phyloP scores from a whole-genome alignment of 257 asterid genomes.

The Penstemon barbatus region DNA sequence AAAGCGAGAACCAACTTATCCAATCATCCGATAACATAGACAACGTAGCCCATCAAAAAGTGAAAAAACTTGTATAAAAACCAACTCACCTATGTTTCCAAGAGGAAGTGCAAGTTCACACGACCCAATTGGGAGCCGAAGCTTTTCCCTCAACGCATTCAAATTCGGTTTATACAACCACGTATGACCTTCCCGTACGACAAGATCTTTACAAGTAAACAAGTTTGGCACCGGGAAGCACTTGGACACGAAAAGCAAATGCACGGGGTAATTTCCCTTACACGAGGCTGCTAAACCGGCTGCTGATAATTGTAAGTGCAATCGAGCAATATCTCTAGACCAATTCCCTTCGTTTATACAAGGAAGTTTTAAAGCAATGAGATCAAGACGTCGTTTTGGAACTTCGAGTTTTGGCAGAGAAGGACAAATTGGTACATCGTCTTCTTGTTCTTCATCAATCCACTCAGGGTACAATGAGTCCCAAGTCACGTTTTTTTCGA shows the following conservation, averaged over 20 bases:
- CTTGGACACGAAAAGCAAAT: constrained; percentile 54
- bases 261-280: constrained; percentile 31
- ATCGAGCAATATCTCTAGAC: constrained; percentile 76
- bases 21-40: too few relatives aligned
- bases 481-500: constrained; percentile 68
- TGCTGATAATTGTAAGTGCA: constrained; percentile 76
- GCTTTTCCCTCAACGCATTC: constrained; percentile 51
- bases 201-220: constrained; percentile 61
- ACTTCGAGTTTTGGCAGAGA: constrained; percentile 55
- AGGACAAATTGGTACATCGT: constrained; percentile 72
- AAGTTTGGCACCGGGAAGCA: constrained; percentile 74
- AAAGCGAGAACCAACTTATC: too few relatives aligned
- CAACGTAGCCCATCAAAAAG: too few relatives aligned
- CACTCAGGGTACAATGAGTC: constrained; percentile 77
- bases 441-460: constrained; percentile 92
- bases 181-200: constrained; percentile 44
- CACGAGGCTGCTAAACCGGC: constrained; percentile 46
- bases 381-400: constrained; percentile 58
- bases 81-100: constrained; percentile 52
- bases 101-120: constrained; percentile 89
- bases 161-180: constrained; percentile 73
- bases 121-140: constrained; percentile 79
- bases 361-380: constrained; percentile 76
- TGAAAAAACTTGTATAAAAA: too few relatives aligned
- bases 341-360: constrained; percentile 74